Evolutionary conservation across 768 basidiomycete species (phyloP).

Genomic region (Butyriboletus loyo): DNA sequence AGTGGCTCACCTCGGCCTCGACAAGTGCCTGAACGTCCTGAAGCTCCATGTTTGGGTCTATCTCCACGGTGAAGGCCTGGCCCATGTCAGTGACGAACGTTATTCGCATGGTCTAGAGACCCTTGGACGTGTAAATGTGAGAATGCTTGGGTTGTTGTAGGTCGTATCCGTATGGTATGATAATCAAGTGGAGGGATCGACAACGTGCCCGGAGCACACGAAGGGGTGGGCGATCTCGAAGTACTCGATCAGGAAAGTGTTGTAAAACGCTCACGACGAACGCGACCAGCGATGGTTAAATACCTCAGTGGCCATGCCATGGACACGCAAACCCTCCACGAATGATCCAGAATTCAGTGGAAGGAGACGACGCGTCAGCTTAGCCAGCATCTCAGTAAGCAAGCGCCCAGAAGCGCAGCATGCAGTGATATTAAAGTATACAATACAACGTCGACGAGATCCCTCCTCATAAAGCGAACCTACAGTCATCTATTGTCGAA

Average conservation of each 20-base stretch:
- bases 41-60: slow-evolving; percentile 87
- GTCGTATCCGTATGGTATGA: slow-evolving; percentile 2
- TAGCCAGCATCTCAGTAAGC: slow-evolving; percentile 10
- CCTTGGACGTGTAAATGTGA: background rate
- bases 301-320: slow-evolving; percentile 1
- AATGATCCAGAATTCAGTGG: slow-evolving; percentile 23
- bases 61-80: slow-evolving; percentile 67
- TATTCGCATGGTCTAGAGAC: slow-evolving; percentile 52
- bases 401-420: slow-evolving; percentile 3
- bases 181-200: background rate
- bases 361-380: slow-evolving; percentile 19
- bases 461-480: background rate
- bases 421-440: slow-evolving; percentile 3
- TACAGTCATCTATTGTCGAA: slow-evolving; percentile 23
- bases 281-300: slow-evolving; percentile 7
- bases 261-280: background rate
- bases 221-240: slow-evolving; percentile 1
- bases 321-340: slow-evolving; percentile 19
- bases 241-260: slow-evolving; percentile 28
- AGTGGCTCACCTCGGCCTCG: slow-evolving; percentile 84
- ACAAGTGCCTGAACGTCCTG: slow-evolving; percentile 90
- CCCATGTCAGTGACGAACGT: slow-evolving; percentile 72
- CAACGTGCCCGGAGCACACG: background rate
- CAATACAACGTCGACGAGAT: background rate
- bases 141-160: background rate